Evolutionary conservation across 2,329 filamentous ascomycete genomes (phyloP).

Genomic region (Colletotrichum tropicicola): DNA sequence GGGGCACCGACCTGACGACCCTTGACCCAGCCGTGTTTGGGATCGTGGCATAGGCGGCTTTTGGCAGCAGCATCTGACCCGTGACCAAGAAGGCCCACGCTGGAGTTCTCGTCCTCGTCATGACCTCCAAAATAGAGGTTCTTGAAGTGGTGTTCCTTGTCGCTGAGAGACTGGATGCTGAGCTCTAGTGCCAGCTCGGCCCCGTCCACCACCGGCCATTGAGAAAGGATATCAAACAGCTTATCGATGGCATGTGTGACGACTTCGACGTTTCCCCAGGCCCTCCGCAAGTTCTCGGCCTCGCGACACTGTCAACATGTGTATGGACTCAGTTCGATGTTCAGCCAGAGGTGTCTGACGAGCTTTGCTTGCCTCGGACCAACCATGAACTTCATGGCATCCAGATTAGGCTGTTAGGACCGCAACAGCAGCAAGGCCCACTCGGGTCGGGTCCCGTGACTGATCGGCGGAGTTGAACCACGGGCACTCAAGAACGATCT

Average conservation of each 20-base stretch:
- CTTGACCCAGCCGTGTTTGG: slow-evolving; percentile 13
- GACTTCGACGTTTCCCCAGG: slow-evolving; percentile 8
- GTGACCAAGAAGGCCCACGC: no score
- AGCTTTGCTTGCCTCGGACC: slow-evolving; percentile 30
- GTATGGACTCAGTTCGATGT: slow-evolving; percentile 41
- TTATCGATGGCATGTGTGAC: slow-evolving; percentile 35
- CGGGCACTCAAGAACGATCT: no score
- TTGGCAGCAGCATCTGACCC: no score
- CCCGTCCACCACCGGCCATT: slow-evolving; percentile 33
- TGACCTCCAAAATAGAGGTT: slow-evolving; percentile 36
- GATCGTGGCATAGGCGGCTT: no score
- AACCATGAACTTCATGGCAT: slow-evolving; percentile 34
- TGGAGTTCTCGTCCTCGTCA: slow-evolving; percentile 32
- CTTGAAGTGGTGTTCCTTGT: slow-evolving; percentile 45
- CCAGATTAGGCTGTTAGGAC: no score
- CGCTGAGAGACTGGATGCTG: slow-evolving; percentile 43
- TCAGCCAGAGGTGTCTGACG: slow-evolving; percentile 40
- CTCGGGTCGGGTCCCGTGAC: no score
- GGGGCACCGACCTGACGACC: no score
- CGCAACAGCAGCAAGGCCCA: no score
- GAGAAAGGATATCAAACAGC: slow-evolving; percentile 41
- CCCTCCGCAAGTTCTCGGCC: neutral
- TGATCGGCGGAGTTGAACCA: no score
- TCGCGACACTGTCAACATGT: slow-evolving; percentile 31
- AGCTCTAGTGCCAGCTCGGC: slow-evolving; percentile 42